Base-by-base conservation (phyloP, 345 rosid species). In the Populus davidiana region DNA sequence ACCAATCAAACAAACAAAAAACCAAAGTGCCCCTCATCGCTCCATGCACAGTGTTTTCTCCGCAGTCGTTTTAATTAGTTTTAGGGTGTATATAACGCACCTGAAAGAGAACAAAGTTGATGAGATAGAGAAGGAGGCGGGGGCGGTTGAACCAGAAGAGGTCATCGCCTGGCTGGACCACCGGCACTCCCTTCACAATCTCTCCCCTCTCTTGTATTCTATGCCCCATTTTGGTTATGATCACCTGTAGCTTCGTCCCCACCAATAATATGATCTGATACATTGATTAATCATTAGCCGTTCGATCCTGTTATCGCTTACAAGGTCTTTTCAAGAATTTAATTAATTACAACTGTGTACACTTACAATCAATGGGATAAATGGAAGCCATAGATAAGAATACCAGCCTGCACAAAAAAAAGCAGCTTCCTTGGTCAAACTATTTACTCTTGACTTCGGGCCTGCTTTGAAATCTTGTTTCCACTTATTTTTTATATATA, bases 381-480 rank as follows among this genome's bases (percentile, higher is more conserved):
- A 81, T 14, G 87, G 87, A 8, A 85, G 77, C 87, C 87, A 85
- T 62, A 82, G 79, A 64, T 81, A 79, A 29, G 85, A 77, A 43
- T 77, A 79, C 77, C 75, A 71, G 43, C 87, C 87, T 85, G 82
- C 69, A 35, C 43, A 49, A 21, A 20, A 18, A 47, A 10, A 78
- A 47, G 4, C 12, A 43, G 66, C 18, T 14, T 43, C 18, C 21
- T 18, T 49, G 10, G 54, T 27, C 56, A 33, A 49, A n/a, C 11
- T 9, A n/a, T 25, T 12, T 18, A 16, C 50, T 44, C 50, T 13
- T 14, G 50, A 12, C 50, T 44, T 44, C 11, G 18, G 5, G 11
- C 50, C 16, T 4, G 50, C 5, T 44, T 44, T 44, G 3, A 44
- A 44, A 44, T 13, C 50, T 14, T 44, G 5, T 1, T 13, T 14